Conservation (phyloP, 169 alveolate species). For the Plasmodium vinckei region DNA sequence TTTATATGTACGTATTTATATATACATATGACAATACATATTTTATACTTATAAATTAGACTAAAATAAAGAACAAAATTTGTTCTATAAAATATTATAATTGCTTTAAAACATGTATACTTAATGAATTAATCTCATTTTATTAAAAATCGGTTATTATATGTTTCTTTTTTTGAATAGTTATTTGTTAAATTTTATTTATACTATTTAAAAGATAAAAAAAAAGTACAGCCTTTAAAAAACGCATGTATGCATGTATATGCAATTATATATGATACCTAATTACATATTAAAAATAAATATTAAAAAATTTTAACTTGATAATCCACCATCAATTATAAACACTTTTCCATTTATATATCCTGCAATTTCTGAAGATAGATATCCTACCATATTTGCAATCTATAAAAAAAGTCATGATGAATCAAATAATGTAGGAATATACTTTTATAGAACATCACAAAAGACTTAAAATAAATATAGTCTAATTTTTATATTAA, state of each 20-base stretch:
- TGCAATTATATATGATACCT: background rate
- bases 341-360: slow-evolving; percentile 80
- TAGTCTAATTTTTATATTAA: background rate
- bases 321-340: slow-evolving; percentile 80
- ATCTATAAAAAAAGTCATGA: slow-evolving; percentile 63
- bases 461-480: background rate
- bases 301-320: slow-evolving; percentile 17
- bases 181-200: no score
- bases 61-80: no score
- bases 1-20: no score
- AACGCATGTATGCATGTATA: background rate
- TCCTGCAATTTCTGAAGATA: slow-evolving; percentile 81
- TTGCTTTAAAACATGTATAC: no score
- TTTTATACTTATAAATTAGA: no score
- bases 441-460: background rate
- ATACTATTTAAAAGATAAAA: no score
- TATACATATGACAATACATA: no score
- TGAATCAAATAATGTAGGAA: background rate
- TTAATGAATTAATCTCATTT: no score
- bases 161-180: no score
- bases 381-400: slow-evolving; percentile 80
- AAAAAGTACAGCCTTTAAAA: background rate
- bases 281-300: background rate
- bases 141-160: no score
- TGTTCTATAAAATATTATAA: no score